A percentile compares a stretch with the other conserved stretches of the same genome.
These are phyloP conservation scores for Brettanomyces naardenensis DNA, from an alignment of 805 yeast genomes.

Conservation along the genomic window DNA sequence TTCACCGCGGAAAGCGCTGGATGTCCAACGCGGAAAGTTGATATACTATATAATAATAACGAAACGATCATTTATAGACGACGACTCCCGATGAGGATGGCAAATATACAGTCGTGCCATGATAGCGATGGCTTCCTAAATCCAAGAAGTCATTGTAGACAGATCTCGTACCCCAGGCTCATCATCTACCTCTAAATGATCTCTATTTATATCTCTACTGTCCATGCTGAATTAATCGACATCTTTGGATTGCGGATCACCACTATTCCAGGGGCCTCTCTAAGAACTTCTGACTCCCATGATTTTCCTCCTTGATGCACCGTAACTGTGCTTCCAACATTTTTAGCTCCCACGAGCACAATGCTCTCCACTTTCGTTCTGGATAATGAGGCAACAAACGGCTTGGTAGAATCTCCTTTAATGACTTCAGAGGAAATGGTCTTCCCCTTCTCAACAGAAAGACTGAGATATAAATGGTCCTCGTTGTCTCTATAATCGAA, in stretches of 20 bases:
- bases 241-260: slow-evolving; percentile 45
- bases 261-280: slow-evolving; percentile 9
- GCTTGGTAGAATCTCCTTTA: slow-evolving; percentile 14
- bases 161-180: no score
- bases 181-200: no score
- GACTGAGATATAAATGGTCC: slow-evolving; percentile 36
- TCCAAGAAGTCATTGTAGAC: no score
- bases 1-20: no score
- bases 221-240: slow-evolving; percentile 42
- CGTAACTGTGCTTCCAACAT: slow-evolving; percentile 10
- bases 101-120: no score
- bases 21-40: no score
- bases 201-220: no score
- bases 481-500: slow-evolving; percentile 42
- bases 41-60: no score
- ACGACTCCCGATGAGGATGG: no score
- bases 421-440: slow-evolving; percentile 21
- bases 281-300: slow-evolving; percentile 28
- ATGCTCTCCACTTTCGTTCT: slow-evolving; percentile 47
- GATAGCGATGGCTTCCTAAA: no score
- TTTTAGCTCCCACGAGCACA: slow-evolving; percentile 34
- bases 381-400: slow-evolving; percentile 20
- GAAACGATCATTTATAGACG: no score
- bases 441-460: slow-evolving; percentile 30
- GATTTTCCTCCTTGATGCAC: slow-evolving; percentile 31